Percentiles rank a stretch among this genome's conserved stretches.
These are phyloP conservation scores for Schwanniomyces sp. DNA, from an alignment of 805 yeast genomes.

Conservation along the genomic window DNA sequence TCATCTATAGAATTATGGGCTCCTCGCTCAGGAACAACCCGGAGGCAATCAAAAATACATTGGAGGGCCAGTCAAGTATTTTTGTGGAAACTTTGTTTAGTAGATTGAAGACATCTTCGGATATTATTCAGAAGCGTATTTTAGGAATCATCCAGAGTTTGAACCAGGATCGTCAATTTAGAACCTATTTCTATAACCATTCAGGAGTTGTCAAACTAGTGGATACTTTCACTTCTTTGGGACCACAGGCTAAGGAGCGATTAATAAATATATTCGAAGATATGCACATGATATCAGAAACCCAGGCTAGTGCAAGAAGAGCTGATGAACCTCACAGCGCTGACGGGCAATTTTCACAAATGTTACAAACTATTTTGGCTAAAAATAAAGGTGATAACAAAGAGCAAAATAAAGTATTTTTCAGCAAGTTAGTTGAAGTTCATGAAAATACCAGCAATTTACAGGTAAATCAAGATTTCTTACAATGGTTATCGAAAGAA, in stretches of 20 bases:
- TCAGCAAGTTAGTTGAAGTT: conserved; percentile 31
- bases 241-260: conserved; percentile 33
- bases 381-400: conserved; percentile 23
- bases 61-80: conserved; percentile 15
- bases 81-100: conserved; percentile 20
- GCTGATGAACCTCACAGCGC: conserved; percentile 16
- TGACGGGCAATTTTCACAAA: conserved; percentile 32
- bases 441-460: conserved; percentile 28
- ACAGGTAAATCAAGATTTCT: conserved; percentile 42
- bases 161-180: conserved; percentile 35
- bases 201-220: conserved; percentile 25
- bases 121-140: conserved; percentile 43
- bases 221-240: conserved; percentile 24
- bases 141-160: conserved; percentile 55
- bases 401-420: conserved; percentile 40
- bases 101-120: conserved; percentile 19
- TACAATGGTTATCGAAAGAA: conserved; percentile 63
- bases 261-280: conserved; percentile 50
- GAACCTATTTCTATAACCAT: conserved; percentile 22
- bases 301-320: conserved; percentile 11
- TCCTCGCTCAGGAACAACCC: conserved; percentile 75
- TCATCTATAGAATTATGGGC: conserved; percentile 59
- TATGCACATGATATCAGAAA: conserved; percentile 18
- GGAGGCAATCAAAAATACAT: conserved; percentile 47
- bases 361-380: conserved; percentile 34